Evolutionary conservation across 257 asterid genomes (phyloP), one percentile per base, ranked within the genome.

Genomic region (Solanum habrochaites): DNA sequence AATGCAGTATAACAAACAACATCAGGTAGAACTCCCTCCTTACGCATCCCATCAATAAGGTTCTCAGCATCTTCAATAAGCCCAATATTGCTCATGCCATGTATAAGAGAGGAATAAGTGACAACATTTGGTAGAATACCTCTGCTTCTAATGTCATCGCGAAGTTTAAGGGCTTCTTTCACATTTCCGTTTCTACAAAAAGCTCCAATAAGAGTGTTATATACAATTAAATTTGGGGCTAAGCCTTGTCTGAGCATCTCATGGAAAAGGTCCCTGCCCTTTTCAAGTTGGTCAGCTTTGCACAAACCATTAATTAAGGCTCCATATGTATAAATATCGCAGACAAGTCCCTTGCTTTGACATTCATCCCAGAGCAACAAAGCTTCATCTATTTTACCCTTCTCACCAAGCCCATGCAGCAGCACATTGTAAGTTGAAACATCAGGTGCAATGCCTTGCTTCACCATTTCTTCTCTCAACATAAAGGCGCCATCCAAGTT

Each of bases 1-100:
- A 96, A 87, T 39, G 98, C 98, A 85, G 99, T 96, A 88, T 94
- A 95, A 88, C 98, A 93, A 78, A 95, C 91, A 87, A 95, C 98
- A 88, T 95, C 83, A 27, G 98, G 99, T 49, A 83, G 78, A 91
- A 96, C 89, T 67, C 96, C 93, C 43, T 93, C 94, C 81, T 80
- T 90, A 89, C 90, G 90, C 98, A 95, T 96, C 86, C 89, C 94
- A 52, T 88, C 90, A 71, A 93, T 87, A 86, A 95, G 92, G 82
- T 60, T 25, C 87, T 88, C 92, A 5, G 98, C 92, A 49, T 92
- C 93, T 56, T 93, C 93, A 85, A 91, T 87, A 85, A 82, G 89
- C 31, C 96, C 92, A 64, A 62, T 56, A 23, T 84, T 91, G 92
- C 99, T 86, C 93, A 94, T 85, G 87, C 98, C 99, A 87, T 95